Percentiles rank a stretch among this genome's conserved stretches.
phyloP scores from a whole-genome alignment of 1,139 yeast genomes.

The Geotrichum fermentans region DNA sequence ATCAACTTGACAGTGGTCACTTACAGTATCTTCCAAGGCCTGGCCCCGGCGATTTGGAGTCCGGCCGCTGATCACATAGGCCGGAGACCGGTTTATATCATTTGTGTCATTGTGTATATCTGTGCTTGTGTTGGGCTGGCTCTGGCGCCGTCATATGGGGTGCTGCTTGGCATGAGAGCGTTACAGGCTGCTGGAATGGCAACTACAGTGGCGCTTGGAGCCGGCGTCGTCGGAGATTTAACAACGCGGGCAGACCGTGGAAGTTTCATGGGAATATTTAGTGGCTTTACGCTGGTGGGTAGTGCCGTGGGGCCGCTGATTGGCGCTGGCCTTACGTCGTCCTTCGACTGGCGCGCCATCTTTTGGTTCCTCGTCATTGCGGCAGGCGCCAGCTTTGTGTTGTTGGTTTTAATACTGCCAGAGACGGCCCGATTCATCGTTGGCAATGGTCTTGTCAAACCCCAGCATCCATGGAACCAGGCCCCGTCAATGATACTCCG shows the following conservation, averaged over 20 bases:
- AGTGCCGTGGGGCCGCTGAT: slow-evolving; percentile 72
- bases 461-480: slow-evolving; percentile 40
- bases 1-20: slow-evolving; percentile 67
- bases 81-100: slow-evolving; percentile 57
- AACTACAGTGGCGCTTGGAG: slow-evolving; percentile 60
- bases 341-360: slow-evolving; percentile 69
- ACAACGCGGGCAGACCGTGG: slow-evolving; percentile 62
- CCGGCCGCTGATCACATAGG: slow-evolving; percentile 65
- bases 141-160: slow-evolving; percentile 48
- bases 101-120: slow-evolving; percentile 50
- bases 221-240: slow-evolving; percentile 67
- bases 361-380: slow-evolving; percentile 70
- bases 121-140: slow-evolving; percentile 62
- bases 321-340: slow-evolving; percentile 59
- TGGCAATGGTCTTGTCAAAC: slow-evolving; percentile 60
- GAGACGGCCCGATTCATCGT: slow-evolving; percentile 67
- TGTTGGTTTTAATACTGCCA: slow-evolving; percentile 45
- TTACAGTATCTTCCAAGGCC: slow-evolving; percentile 65
- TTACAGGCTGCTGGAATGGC: slow-evolving; percentile 68
- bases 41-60: slow-evolving; percentile 61
- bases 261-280: slow-evolving; percentile 52
- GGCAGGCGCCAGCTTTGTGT: slow-evolving; percentile 44
- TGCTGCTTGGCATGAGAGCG: slow-evolving; percentile 54
- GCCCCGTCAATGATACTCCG: slow-evolving; percentile 40
- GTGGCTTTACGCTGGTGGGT: slow-evolving; percentile 65